Conservation (phyloP, 2,329 filamentous ascomycete species). For the Arthrobotrys sphaeroides region DNA sequence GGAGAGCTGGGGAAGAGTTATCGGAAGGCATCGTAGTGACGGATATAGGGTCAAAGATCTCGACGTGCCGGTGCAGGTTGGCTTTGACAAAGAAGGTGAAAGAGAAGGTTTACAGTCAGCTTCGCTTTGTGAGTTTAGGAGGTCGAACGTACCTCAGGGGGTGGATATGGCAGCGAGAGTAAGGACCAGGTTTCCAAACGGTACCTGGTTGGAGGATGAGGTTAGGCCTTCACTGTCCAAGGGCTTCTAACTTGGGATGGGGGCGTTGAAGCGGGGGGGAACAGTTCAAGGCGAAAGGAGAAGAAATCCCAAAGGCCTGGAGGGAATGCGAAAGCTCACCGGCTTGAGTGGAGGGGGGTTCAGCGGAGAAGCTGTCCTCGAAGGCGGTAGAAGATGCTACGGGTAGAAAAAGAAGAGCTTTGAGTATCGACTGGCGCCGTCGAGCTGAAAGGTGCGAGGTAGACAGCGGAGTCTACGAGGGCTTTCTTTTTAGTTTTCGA, state of each 20-base stretch:
- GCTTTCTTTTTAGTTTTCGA: constrained; percentile 21
- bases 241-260: neutral
- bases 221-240: neutral
- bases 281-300: neutral
- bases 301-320: neutral
- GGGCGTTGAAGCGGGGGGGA: neutral
- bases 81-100: neutral
- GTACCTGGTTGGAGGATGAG: neutral
- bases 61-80: neutral
- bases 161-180: neutral
- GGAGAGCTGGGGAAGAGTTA: constrained; percentile 70
- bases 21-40: constrained; percentile 70
- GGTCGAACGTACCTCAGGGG: neutral
- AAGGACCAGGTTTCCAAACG: neutral
- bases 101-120: neutral
- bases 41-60: neutral
- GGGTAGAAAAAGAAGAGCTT: neutral
- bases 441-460: neutral
- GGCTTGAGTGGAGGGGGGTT: too few relatives aligned
- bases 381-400: neutral
- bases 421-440: neutral
- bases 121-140: neutral
- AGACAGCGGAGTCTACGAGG: constrained; percentile 1
- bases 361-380: neutral
- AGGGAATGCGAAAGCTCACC: neutral